Evolutionary conservation across 345 rosid species (phyloP).

Genomic region (Citrus trifoliata): DNA sequence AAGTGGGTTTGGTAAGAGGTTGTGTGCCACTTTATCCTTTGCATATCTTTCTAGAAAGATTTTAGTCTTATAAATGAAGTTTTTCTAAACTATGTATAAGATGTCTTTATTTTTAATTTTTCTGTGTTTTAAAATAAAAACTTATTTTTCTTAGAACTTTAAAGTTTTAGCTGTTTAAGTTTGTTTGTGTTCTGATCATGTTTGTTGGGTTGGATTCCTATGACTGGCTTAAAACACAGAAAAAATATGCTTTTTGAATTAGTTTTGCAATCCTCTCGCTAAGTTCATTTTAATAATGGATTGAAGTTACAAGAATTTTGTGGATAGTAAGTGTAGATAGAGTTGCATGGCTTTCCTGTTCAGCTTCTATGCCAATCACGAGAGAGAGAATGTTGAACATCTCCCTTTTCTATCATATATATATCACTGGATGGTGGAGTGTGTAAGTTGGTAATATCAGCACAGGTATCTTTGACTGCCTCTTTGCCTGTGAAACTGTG

Average conservation of each 20-base stretch:
- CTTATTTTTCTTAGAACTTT: background rate
- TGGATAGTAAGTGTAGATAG: slow-evolving; percentile 23
- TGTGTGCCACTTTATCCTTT: slow-evolving; percentile 28
- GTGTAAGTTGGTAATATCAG: slow-evolving; percentile 42
- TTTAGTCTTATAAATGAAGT: background rate
- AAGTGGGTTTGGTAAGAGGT: slow-evolving; percentile 84
- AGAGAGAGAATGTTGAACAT: slow-evolving; percentile 17
- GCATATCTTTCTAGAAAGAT: slow-evolving; percentile 8
- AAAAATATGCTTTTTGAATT: background rate
- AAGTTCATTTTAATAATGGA: background rate
- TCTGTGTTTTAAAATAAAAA: background rate
- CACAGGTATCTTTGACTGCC: slow-evolving; percentile 41
- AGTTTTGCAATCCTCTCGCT: background rate
- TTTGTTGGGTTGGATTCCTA: slow-evolving; percentile 12
- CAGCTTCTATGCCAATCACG: slow-evolving; percentile 8
- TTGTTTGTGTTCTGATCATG: background rate
- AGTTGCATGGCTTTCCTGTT: slow-evolving; percentile 6
- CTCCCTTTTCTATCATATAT: slow-evolving; percentile 18
- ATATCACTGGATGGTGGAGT: slow-evolving; percentile 28
- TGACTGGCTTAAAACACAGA: background rate
- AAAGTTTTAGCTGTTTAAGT: slow-evolving; percentile 3
- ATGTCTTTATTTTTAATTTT: background rate
- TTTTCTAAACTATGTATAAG: background rate
- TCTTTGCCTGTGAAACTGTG: slow-evolving; percentile 25
- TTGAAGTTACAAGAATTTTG: slow-evolving; percentile 1